phyloP scores from a whole-genome alignment of 352 stramenopile species.

The Phytophthora melonis region DNA sequence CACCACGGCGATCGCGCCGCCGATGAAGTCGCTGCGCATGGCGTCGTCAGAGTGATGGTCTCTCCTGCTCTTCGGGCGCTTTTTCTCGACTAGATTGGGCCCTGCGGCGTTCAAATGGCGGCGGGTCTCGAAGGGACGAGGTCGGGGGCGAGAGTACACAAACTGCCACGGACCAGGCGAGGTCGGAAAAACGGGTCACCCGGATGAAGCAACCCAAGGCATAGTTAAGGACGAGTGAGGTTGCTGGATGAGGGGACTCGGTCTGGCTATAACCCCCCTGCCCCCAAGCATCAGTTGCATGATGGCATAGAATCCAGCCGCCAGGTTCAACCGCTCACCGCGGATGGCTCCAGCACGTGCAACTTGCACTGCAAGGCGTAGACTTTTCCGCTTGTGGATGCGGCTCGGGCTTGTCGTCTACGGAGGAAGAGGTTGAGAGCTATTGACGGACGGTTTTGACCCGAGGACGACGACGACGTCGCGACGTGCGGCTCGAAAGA shows the following conservation, averaged over 20 bases:
- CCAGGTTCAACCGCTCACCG: slow-evolving; percentile 25
- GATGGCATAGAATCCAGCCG: slow-evolving; percentile 31
- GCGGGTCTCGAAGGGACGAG: slow-evolving; percentile 25
- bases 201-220: slow-evolving; percentile 3
- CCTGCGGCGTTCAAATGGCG: no score
- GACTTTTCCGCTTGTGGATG: slow-evolving; percentile 22
- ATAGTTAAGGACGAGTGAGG: background rate
- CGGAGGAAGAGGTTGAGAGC: background rate
- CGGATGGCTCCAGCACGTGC: slow-evolving; percentile 14
- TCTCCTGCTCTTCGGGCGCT: slow-evolving; percentile 3
- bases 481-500: background rate
- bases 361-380: background rate
- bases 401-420: background rate
- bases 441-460: background rate
- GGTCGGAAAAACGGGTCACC: slow-evolving; percentile 26
- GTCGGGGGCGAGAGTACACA: slow-evolving; percentile 13
- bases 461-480: slow-evolving; percentile 5
- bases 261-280: slow-evolving; percentile 13
- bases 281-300: slow-evolving; percentile 25
- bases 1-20: slow-evolving; percentile 78
- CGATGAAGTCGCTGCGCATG: slow-evolving; percentile 59
- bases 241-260: background rate
- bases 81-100: slow-evolving; percentile 27
- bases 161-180: background rate
- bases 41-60: background rate